These are phyloP conservation scores for Rubus parviflorus DNA, from an alignment of 306 rosid genomes.

Conservation along the genomic window DNA sequence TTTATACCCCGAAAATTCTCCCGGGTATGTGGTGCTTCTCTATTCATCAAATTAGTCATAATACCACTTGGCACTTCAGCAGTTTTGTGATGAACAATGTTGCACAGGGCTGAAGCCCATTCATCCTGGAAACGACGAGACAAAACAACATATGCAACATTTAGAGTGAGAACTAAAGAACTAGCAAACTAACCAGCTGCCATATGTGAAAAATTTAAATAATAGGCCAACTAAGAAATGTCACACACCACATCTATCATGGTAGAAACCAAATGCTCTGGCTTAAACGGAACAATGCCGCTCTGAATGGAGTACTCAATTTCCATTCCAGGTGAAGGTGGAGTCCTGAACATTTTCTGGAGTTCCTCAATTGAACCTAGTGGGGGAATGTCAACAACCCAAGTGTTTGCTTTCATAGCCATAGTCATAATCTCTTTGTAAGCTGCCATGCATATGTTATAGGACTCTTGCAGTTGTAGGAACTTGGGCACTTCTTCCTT, in stretches of 20 bases:
- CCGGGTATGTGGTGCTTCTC: neutral
- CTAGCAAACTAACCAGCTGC: neutral
- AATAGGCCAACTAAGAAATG: neutral
- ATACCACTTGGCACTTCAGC: neutral
- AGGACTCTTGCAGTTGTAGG: constrained; percentile 26
- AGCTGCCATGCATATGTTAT: constrained; percentile 30
- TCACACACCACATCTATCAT: constrained; percentile 30
- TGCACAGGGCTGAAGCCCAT: constrained; percentile 25
- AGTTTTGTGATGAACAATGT: constrained; percentile 19
- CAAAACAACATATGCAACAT: neutral
- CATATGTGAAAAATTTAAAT: neutral
- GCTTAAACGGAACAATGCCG: neutral
- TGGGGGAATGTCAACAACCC: constrained; percentile 15
- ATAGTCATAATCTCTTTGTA: constrained; percentile 29
- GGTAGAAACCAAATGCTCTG: neutral
- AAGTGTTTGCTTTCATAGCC: constrained; percentile 23
- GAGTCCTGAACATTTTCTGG: constrained; percentile 19
- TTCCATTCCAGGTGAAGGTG: constrained; percentile 22
- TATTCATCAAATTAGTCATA: neutral
- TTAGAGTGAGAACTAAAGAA: neutral
- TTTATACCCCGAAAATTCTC: neutral
- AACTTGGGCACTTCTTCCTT: neutral
- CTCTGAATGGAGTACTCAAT: constrained; percentile 16
- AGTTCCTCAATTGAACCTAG: constrained; percentile 28
- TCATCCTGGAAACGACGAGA: constrained; percentile 4